Evolutionary conservation across 495 filamentous ascomycete genomes (phyloP), one percentile per base, ranked within the genome.

Genomic region (Tetracladium marchalianum): DNA sequence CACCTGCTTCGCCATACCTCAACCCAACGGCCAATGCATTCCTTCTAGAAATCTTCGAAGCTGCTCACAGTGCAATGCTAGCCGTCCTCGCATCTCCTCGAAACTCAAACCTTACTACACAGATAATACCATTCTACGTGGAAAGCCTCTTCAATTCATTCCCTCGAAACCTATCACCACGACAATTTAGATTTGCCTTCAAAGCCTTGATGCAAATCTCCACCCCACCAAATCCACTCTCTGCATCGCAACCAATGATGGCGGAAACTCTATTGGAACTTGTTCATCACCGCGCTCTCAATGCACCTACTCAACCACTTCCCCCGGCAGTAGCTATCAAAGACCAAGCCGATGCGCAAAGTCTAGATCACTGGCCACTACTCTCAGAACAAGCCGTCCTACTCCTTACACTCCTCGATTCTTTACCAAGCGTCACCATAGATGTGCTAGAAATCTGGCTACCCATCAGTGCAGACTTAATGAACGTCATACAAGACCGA

Each of bases 171-270:
- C 78, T 98, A 12, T 90, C 87, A 1, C 75, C 82, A 3, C 77
- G 88, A 6, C 92, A 98, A 67, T 97, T 98, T 66, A 80, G 90
- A 33, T 74, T 97, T 12, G 92, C 90, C 17, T 90, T 95, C 73
- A 88, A 85, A 60, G 90, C 87, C 7, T 68, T 97, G 42, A 77
- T 96, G 54, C 81, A 82, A 54, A 81, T 96, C 43, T 77, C 87
- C n/a, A 80, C 84, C 2, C 88, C 90, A 16, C 90, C 92, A 0
- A 85, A 79, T 31, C 75, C 74, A 12, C 67, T 95, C 31, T 75
- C 84, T 12, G 77, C 73, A 39, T 72, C 64, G 7, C 80, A 93
- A 42, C 88, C 85, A 1, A 68, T 85, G 45, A 75, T 96, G 15
- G 73, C 86, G 0, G 84, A 89, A 32, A 81, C 78, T 1, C 62